A percentile compares a stretch with the other conserved stretches of the same genome.
These are phyloP conservation scores for Aureobasidium sp. DNA, from an alignment of 2,329 filamentous ascomycete species.

Conservation along the genomic window DNA sequence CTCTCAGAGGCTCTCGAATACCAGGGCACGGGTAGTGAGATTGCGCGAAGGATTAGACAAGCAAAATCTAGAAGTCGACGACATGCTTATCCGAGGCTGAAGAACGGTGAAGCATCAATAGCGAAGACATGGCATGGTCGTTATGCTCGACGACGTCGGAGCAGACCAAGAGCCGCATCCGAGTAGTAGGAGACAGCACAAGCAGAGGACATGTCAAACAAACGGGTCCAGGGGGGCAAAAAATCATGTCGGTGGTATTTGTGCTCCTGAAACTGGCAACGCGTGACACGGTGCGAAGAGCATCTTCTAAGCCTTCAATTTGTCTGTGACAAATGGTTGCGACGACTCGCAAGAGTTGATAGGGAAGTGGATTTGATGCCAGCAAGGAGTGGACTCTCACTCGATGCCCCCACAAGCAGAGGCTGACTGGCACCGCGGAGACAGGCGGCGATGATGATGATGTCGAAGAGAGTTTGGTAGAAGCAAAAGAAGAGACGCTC, in stretches of 20 bases:
- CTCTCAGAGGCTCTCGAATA: not conserved
- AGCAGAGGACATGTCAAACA: not conserved
- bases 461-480: not conserved
- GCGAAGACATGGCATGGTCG: not conserved
- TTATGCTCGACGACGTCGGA: not conserved
- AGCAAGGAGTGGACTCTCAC: not conserved
- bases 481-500: not conserved
- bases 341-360: not conserved
- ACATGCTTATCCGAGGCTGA: not conserved
- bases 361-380: not conserved
- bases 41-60: not conserved
- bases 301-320: not conserved
- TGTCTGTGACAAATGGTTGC: not conserved
- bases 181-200: not conserved
- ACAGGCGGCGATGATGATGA: not conserved
- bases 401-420: not conserved
- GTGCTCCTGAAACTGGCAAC: not conserved
- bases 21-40: not conserved
- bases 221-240: not conserved
- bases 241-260: not conserved
- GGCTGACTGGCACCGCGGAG: conserved; percentile 2
- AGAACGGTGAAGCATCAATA: not conserved
- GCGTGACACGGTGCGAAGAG: not conserved
- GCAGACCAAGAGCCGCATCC: not conserved
- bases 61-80: not conserved